Percentiles rank a stretch among this genome's conserved stretches.
Conservation (phyloP, 371 early-diverging fungal genomes). For the Zopfochytrium polystomum region DNA sequence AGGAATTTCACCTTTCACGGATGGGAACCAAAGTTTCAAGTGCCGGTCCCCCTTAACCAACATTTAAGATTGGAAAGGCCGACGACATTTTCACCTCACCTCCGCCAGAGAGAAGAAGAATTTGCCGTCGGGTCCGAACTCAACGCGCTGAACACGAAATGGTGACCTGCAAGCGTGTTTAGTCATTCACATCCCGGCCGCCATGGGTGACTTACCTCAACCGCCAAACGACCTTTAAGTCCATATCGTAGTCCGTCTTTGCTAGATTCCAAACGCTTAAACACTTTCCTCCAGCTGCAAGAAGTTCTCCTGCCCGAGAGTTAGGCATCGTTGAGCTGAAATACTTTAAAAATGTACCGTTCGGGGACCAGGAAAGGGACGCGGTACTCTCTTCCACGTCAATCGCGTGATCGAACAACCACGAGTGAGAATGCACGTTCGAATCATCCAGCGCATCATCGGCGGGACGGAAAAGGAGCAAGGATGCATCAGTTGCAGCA, state of each 20-base stretch:
- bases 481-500: background rate
- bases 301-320: background rate
- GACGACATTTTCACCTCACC: background rate
- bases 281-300: background rate
- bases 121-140: background rate
- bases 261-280: background rate
- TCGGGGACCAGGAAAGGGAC: too few relatives aligned
- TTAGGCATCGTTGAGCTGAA: background rate
- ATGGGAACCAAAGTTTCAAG: background rate
- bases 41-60: background rate
- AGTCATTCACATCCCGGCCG: background rate
- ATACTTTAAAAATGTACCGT: background rate
- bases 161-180: background rate
- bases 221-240: background rate
- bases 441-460: too few relatives aligned
- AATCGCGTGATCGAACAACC: too few relatives aligned
- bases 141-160: background rate
- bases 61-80: background rate
- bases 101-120: background rate
- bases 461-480: background rate
- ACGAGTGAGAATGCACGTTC: too few relatives aligned
- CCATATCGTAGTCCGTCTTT: background rate
- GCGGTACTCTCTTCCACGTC: too few relatives aligned
- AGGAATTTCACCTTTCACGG: background rate
- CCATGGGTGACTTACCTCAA: background rate